Conservation (phyloP, 2,329 filamentous ascomycete species). For the Curvularia eragrostidis region DNA sequence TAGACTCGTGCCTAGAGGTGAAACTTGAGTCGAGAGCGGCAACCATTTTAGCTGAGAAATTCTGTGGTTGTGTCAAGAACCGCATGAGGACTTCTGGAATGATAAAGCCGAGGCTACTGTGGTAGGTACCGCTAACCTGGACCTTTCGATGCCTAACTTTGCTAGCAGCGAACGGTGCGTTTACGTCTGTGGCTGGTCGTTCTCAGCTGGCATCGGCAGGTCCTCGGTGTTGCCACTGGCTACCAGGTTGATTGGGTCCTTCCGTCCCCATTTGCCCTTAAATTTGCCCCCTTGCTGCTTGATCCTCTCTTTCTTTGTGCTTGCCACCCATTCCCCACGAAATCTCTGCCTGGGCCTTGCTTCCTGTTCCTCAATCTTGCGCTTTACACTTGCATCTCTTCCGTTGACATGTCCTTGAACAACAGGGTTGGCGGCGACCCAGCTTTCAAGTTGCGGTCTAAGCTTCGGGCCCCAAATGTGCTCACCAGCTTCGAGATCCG, state of each 20-base stretch:
- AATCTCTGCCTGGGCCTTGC: slow-evolving; percentile 34
- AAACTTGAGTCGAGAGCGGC: neutral
- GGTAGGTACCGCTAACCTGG: neutral
- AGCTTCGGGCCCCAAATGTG: slow-evolving; percentile 32
- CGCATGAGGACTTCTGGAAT: neutral
- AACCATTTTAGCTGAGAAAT: neutral
- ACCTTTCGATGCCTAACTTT: neutral
- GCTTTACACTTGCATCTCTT: slow-evolving; percentile 24
- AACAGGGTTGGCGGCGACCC: slow-evolving; percentile 32
- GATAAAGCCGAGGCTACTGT: neutral
- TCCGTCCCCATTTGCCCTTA: slow-evolving; percentile 36
- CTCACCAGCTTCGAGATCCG: slow-evolving; percentile 33
- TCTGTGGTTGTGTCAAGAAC: neutral
- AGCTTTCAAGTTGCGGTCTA: slow-evolving; percentile 28
- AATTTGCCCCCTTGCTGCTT: slow-evolving; percentile 39
- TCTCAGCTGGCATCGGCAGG: neutral
- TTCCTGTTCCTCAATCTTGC: slow-evolving; percentile 19
- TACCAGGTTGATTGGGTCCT: neutral
- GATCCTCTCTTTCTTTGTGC: slow-evolving; percentile 38
- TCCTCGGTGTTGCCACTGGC: neutral
- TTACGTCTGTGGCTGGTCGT: neutral
- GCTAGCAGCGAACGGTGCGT: neutral
- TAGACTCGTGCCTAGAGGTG: neutral
- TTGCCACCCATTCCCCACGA: slow-evolving; percentile 37
- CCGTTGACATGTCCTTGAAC: slow-evolving; percentile 29